phyloP scores from a whole-genome alignment of 257 asterid species.

The Salvia splendens region DNA sequence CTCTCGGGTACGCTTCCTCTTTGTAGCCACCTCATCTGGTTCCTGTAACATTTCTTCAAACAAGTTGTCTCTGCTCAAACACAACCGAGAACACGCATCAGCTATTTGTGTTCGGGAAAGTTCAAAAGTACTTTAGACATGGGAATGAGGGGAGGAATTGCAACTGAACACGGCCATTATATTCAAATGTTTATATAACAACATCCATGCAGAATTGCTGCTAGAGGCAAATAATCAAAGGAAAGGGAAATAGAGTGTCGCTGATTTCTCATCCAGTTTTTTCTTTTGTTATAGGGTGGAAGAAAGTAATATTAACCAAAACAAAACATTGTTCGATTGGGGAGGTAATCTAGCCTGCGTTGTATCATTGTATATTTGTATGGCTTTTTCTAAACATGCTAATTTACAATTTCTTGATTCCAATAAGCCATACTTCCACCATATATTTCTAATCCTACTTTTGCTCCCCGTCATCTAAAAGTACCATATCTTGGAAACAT shows the following conservation, averaged over 20 bases:
- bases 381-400: neutral
- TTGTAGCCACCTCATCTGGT: conserved; percentile 86
- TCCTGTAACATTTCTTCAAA: conserved; percentile 96
- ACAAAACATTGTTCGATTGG: neutral
- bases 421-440: conserved; percentile 25
- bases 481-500: conserved; percentile 5
- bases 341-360: conserved; percentile 17
- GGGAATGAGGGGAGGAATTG: neutral
- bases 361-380: neutral
- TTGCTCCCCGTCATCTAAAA: conserved; percentile 3
- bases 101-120: neutral
- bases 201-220: neutral
- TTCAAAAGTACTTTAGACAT: neutral
- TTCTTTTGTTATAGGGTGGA: neutral
- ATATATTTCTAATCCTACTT: conserved; percentile 14
- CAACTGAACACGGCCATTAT: neutral
- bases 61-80: conserved; percentile 71
- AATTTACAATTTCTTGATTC: neutral
- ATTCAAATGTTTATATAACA: neutral
- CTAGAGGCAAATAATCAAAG: neutral
- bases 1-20: conserved; percentile 91
- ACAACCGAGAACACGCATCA: conserved; percentile 31
- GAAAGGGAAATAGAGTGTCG: neutral
- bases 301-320: neutral
- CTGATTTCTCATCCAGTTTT: neutral